These are phyloP conservation scores for Blastocystis sp. DNA, from an alignment of 352 stramenopile genomes.

Conservation along the genomic window DNA sequence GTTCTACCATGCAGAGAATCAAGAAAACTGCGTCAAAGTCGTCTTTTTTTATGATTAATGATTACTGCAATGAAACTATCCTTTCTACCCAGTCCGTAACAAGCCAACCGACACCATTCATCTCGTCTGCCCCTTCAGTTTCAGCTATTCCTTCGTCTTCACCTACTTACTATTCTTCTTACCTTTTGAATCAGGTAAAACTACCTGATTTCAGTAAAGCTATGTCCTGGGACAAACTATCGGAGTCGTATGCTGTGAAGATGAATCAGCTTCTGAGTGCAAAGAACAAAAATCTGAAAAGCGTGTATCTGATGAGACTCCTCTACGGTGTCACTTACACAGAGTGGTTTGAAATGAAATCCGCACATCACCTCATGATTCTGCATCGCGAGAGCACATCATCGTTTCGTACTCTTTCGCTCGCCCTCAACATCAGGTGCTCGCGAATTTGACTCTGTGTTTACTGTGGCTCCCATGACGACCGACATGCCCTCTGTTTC, in stretches of 20 bases:
- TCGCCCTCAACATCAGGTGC: background rate
- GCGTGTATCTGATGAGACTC: background rate
- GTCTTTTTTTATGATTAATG: too few species aligned
- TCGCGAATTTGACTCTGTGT: background rate
- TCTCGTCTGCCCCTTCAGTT: background rate
- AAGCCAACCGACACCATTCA: background rate
- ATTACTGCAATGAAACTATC: too few species aligned
- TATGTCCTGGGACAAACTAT: background rate
- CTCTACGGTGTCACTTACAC: background rate
- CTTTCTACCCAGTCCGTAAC: too few species aligned
- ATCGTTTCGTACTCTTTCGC: background rate
- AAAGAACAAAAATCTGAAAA: too few species aligned
- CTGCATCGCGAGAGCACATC: background rate
- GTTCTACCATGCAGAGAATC: background rate
- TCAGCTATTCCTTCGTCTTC: background rate
- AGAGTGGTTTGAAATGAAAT: background rate
- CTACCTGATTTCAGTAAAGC: background rate
- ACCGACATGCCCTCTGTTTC: background rate
- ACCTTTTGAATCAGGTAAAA: background rate
- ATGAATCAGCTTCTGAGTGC: background rate
- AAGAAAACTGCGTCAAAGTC: background rate
- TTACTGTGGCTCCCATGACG: background rate
- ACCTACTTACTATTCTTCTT: background rate
- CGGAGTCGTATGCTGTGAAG: background rate
- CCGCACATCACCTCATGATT: background rate